Evolutionary conservation across 768 basidiomycete genomes (phyloP), one percentile per base, ranked within the genome.

Genomic region (Pilatotrama ljubarskyi): DNA sequence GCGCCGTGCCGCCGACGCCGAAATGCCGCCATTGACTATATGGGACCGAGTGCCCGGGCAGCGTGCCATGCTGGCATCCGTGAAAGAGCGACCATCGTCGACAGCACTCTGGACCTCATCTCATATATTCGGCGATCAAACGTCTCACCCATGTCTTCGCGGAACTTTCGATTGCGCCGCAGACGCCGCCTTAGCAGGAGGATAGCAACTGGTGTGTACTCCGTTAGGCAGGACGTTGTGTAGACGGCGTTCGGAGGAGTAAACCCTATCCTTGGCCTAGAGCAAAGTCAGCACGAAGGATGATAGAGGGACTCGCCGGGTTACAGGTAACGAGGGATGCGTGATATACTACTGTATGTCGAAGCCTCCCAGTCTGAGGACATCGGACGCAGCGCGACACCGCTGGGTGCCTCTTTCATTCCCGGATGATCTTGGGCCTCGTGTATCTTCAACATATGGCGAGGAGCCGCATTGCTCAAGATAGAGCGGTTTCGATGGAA

Each of bases 101-200:
- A 43, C 43, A 55, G 35, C 59, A 24, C 35, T 37, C 48, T 41
- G 36, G 43, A 44, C 51, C 61, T 58, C 55, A 48, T 58, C 56
- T 38, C 56, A 51, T 48, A 18, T 11, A 35, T n/a, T 63, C 61
- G 61, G 61, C 56, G 61, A 63, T 63, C 61, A 63, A 63, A 63
- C 56, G 57, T 63, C 47, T 24, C 40, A 18, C 51, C 10, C 24
- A 38, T 37, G 44, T 18, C 25, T 38, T 51, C 47, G 52, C 41
- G 13, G 60, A 52, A 52, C 55, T 29, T 56, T 46, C 60, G 41
- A 22, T 38, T 22, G 32, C 26, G 44, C 24, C 11, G 26, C 32
- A 18, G 52, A 43, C 35, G 4, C 38, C 11, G 24, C 46, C 37
- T 24, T 11, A 13, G 55, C 17, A 32, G 35, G 22, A 22, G 8